Conservation (phyloP, 108 stramenopile genomes). For the Cyclotella cryptica region DNA sequence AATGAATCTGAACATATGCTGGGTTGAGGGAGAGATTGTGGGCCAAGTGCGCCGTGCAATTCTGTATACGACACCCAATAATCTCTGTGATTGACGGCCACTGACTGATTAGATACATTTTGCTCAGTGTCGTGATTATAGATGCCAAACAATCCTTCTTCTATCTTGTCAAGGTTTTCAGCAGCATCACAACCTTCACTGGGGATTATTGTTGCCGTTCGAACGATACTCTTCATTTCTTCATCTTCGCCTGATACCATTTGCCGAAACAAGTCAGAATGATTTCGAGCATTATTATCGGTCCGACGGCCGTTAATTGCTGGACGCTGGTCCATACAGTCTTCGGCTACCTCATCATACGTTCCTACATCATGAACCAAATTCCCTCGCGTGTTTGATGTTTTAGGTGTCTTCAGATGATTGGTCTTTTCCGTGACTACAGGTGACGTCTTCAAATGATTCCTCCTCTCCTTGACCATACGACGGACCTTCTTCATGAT, state of each 20-base stretch:
- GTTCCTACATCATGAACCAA: not conserved
- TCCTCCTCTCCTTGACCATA: conserved; percentile 41
- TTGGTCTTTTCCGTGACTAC: conserved; percentile 36
- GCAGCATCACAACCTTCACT: not conserved
- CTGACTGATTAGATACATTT: not conserved
- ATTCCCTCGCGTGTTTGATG: not conserved
- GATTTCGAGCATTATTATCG: not conserved
- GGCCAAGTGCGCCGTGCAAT: not conserved
- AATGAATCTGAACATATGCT: too few relatives aligned
- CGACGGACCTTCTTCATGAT: conserved; percentile 34
- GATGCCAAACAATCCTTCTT: conserved; percentile 15
- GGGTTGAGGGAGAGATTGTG: too few relatives aligned
- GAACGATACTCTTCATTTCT: not conserved
- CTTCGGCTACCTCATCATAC: not conserved
- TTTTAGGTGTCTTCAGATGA: conserved; percentile 8
- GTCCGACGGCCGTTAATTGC: not conserved
- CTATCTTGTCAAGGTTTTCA: not conserved
- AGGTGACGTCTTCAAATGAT: conserved; percentile 3
- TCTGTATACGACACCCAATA: conserved; percentile 36
- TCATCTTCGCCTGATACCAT: not conserved
- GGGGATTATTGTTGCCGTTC: not conserved
- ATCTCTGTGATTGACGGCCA: conserved; percentile 12
- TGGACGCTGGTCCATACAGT: too few relatives aligned
- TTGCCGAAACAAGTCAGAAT: not conserved
- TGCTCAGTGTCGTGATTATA: not conserved